Evolutionary conservation across 495 filamentous ascomycete genomes (phyloP).

Genomic region (Aspergillus heteromorphus): DNA sequence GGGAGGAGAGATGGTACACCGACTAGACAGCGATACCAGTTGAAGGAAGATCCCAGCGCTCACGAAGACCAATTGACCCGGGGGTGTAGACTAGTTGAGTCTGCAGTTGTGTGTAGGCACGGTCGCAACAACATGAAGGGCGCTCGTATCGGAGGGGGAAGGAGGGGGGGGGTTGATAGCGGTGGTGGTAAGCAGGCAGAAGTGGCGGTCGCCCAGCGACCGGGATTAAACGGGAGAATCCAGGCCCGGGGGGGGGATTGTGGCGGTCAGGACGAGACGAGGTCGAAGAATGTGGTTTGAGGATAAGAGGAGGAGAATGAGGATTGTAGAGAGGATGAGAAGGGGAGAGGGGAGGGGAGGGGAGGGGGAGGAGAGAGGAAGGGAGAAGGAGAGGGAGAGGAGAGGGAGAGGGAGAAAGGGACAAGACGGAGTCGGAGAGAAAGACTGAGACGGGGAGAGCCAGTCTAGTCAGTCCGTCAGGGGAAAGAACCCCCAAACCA

Average conservation of each 20-base stretch:
- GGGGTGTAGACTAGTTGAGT: slow-evolving; percentile 19
- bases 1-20: neutral
- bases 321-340: neutral
- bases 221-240: slow-evolving; percentile 7
- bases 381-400: slow-evolving; percentile 6
- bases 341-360: slow-evolving; percentile 3
- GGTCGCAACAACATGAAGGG: slow-evolving; percentile 41
- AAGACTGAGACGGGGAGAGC: neutral
- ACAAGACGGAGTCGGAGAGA: neutral
- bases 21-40: neutral
- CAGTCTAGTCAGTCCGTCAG: neutral
- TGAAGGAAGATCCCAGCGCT: neutral
- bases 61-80: slow-evolving; percentile 17
- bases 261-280: neutral
- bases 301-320: slow-evolving; percentile 2
- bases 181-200: slow-evolving; percentile 11
- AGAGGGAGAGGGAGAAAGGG: neutral
- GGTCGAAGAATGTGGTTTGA: slow-evolving; percentile 1
- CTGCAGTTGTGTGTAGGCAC: slow-evolving; percentile 18
- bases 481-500: neutral
- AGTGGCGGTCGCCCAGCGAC: slow-evolving; percentile 36
- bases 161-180: slow-evolving; percentile 11
- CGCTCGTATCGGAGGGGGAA: slow-evolving; percentile 19
- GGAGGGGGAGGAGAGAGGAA: slow-evolving; percentile 3
- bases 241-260: neutral